These are phyloP conservation scores for Scleroderma bovista DNA, from an alignment of 768 basidiomycete genomes.

Conservation along the genomic window DNA sequence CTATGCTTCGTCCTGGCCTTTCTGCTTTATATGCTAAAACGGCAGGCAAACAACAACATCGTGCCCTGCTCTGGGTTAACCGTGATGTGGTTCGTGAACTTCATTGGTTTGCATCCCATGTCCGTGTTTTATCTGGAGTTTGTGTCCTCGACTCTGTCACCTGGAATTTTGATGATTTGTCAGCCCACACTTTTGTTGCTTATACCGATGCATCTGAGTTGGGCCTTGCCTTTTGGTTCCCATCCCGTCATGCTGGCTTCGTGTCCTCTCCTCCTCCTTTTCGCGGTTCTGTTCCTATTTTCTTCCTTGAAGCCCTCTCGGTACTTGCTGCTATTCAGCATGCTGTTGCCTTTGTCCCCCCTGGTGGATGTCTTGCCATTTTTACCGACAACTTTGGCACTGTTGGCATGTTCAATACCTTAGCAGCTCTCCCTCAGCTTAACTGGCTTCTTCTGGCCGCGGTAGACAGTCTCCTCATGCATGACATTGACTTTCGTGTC, in stretches of 20 bases:
- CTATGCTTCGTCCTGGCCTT: slow-evolving; percentile 29
- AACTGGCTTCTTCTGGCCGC: slow-evolving; percentile 13
- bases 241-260: slow-evolving; percentile 14
- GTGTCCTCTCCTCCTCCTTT: slow-evolving; percentile 4
- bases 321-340: slow-evolving; percentile 17
- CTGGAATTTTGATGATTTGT: slow-evolving; percentile 6
- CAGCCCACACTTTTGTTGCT: background rate
- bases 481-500: slow-evolving; percentile 16
- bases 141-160: slow-evolving; percentile 12
- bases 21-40: slow-evolving; percentile 33
- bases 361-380: slow-evolving; percentile 6
- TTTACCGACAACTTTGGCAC: slow-evolving; percentile 31
- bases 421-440: slow-evolving; percentile 7
- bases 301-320: slow-evolving; percentile 22
- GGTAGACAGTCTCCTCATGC: slow-evolving; percentile 5
- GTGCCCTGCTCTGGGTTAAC: slow-evolving; percentile 4
- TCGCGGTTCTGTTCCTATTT: slow-evolving; percentile 9
- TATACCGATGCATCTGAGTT: slow-evolving; percentile 22
- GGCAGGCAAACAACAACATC: slow-evolving; percentile 11
- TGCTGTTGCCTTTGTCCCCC: background rate
- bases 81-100: slow-evolving; percentile 2
- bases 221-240: slow-evolving; percentile 23
- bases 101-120: slow-evolving; percentile 26
- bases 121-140: slow-evolving; percentile 17
- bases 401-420: slow-evolving; percentile 28